phyloP scores from a whole-genome alignment of 179 eudicot species.

The Beta corolliflora region DNA sequence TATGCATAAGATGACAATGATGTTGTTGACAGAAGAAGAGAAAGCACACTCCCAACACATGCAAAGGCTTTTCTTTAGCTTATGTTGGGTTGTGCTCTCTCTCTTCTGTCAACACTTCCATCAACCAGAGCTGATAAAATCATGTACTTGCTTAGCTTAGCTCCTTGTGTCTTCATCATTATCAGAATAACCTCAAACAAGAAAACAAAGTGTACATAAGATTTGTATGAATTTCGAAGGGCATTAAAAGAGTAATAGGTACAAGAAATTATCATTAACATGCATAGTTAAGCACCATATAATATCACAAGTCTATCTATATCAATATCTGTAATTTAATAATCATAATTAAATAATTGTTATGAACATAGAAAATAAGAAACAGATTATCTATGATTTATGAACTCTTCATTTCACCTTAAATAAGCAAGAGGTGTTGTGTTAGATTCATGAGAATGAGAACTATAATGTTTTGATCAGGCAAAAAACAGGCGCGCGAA shows the following conservation, averaged over 20 bases:
- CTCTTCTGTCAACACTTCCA: constrained; percentile 50
- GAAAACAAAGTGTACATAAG: not conserved
- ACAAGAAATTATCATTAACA: too few species aligned
- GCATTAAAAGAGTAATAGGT: not conserved
- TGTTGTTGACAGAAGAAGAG: constrained; percentile 42
- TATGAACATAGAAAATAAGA: not conserved
- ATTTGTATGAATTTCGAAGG: not conserved
- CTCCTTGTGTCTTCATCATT: not conserved
- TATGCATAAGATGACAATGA: constrained; percentile 2
- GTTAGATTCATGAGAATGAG: not conserved
- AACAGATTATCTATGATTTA: not conserved
- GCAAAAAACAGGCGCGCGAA: not conserved
- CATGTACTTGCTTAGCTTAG: not conserved
- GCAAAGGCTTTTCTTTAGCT: constrained; percentile 28
- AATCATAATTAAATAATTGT: not conserved
- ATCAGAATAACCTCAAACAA: not conserved
- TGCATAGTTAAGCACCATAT: not conserved
- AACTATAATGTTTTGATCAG: not conserved
- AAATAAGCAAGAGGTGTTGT: not conserved
- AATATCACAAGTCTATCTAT: not conserved
- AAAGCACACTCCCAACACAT: constrained; percentile 46
- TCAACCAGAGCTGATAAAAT: not conserved
- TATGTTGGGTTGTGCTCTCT: constrained; percentile 47
- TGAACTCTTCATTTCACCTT: not conserved
- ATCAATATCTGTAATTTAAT: not conserved